phyloP scores from a whole-genome alignment of 2,329 filamentous ascomycete species.

The Amauroascus verrucosus region DNA sequence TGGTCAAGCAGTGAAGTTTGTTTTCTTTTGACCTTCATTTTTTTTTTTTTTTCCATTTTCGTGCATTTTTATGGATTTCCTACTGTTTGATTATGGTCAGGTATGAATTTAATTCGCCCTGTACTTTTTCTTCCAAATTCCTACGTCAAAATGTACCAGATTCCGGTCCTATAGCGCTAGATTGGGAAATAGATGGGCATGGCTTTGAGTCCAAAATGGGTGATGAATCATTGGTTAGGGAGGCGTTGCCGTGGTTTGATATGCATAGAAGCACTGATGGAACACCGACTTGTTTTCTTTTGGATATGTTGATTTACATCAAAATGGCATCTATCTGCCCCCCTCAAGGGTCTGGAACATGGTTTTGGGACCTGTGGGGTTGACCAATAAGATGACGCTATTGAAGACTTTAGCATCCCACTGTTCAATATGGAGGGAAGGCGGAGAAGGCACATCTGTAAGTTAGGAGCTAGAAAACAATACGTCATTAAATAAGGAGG shows the following conservation, averaged over 20 bases:
- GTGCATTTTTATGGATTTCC: not conserved
- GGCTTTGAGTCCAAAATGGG: not conserved
- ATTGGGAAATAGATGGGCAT: not conserved
- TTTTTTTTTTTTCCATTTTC: not conserved
- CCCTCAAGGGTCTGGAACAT: not conserved
- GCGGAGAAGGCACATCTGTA: too few species aligned
- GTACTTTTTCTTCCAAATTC: not conserved
- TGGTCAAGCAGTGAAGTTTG: not conserved
- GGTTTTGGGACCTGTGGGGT: not conserved
- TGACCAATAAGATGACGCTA: not conserved
- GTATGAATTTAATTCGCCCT: not conserved
- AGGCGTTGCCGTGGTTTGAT: not conserved
- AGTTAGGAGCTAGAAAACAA: not conserved
- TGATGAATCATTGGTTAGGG: not conserved
- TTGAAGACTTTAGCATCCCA: not conserved
- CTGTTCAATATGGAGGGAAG: not conserved
- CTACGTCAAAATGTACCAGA: not conserved
- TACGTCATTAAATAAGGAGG: not conserved
- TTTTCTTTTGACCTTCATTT: not conserved
- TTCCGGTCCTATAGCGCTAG: not conserved
- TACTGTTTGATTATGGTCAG: not conserved
- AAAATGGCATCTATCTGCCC: not conserved
- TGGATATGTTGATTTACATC: conserved; percentile 2
- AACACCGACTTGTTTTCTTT: not conserved
- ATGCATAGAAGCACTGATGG: not conserved